Base-by-base conservation (phyloP, 225 moss, liverwort and hornwort species). In the Pseudoscleropodium purum region DNA sequence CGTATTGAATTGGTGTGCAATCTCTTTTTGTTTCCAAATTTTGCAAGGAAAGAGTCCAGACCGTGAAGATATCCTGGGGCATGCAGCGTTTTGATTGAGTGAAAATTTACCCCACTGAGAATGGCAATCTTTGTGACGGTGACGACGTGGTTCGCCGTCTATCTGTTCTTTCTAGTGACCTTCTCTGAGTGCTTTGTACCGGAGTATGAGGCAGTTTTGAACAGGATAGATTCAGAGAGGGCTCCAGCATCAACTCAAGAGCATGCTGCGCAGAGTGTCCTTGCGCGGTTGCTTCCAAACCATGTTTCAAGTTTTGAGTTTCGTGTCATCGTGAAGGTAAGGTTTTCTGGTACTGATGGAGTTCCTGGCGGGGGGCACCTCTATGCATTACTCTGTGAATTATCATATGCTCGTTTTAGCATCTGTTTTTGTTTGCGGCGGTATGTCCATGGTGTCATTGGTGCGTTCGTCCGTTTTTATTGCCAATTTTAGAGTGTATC, bases 221-320 rank as follows among this genome's bases (percentile, higher is more conserved):
- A 87, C 75, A 90, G 82, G 87, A 87, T 90, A 87, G 89, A 92
- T 56, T 81, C 82, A 37, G 94, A 94, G 60, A 92, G 90, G 76
- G 79, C 84, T 64, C 69, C 86, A 85, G 75, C 90, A 20, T 91
- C 85, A 82, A 93, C 66, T 85, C 96, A 96, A 90, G 95, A 95
- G 88, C 80, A 39, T 59, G 96, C 95, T 24, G 96, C 96, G 67
- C 92, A 85, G 65, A 93, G 88, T 88, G 95, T 98, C 75, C 88
- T 98, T 89, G 90, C 84, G 62, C 93, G 96, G 57, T 93, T 98
- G 81, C 97, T 98, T 87, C 96, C 96, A 36, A 72, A 85, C 54
- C 95, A 96, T 90, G 88, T 90, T 39, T 81, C 90, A 43, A 92
- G 93, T 92, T 98, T 98, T 89, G 96, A 95, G 82, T 91, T 96